Conservation (phyloP, 495 filamentous ascomycete species). For the Ascobolus immersus region DNA sequence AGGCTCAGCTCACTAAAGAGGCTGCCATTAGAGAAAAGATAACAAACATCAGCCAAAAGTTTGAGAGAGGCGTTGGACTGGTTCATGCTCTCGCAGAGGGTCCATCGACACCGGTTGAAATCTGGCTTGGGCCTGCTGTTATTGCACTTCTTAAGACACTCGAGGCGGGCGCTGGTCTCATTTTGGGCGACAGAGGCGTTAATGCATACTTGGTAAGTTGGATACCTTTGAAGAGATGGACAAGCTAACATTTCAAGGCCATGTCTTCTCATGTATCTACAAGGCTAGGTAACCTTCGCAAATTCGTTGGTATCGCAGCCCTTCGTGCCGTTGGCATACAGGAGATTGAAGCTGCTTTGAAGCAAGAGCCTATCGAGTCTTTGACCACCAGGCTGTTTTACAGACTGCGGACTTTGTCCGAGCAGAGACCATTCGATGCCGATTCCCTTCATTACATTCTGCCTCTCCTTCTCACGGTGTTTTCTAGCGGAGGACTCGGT, state of each 20-base stretch:
- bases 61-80: constrained; percentile 60
- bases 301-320: constrained; percentile 70
- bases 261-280: constrained; percentile 35
- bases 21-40: constrained; percentile 46
- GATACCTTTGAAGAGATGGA: too few relatives aligned
- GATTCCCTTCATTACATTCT: constrained; percentile 69
- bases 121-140: constrained; percentile 66
- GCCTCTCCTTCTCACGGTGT: constrained; percentile 48
- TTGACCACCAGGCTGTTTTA: constrained; percentile 76
- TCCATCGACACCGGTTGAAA: constrained; percentile 55
- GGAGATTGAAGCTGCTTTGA: constrained; percentile 40
- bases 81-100: constrained; percentile 57
- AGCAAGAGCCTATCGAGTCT: constrained; percentile 58
- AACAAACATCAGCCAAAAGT: constrained; percentile 34
- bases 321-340: constrained; percentile 49
- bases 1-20: constrained; percentile 75
- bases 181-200: constrained; percentile 57
- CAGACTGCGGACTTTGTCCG: constrained; percentile 63
- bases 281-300: constrained; percentile 48
- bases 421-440: constrained; percentile 72
- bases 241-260: too few relatives aligned
- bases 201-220: constrained; percentile 45
- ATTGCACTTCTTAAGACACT: constrained; percentile 42
- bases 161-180: constrained; percentile 49
- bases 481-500: constrained; percentile 55